These are phyloP conservation scores for Neohortaea acidophila DNA, from an alignment of 495 filamentous ascomycete genomes.

Conservation along the genomic window DNA sequence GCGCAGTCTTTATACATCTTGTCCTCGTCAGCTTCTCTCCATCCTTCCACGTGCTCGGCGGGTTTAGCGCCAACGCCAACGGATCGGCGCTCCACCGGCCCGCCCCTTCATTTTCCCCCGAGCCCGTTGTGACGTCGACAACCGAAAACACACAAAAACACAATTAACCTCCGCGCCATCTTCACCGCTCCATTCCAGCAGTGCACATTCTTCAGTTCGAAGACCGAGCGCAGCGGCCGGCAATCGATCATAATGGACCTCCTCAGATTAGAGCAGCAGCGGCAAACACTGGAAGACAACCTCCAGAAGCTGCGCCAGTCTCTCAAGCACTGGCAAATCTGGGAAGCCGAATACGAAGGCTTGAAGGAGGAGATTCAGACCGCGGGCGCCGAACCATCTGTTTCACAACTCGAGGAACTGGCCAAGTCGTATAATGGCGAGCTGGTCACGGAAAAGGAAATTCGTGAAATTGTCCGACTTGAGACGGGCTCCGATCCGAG, in stretches of 20 bases:
- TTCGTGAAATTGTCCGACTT: slow-evolving; percentile 48
- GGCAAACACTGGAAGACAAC: slow-evolving; percentile 58
- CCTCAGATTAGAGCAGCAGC: slow-evolving; percentile 51
- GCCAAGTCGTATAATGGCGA: slow-evolving; percentile 36
- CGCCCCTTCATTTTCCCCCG: too few relatives aligned
- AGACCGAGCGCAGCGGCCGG: too few relatives aligned
- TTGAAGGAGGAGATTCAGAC: slow-evolving; percentile 60
- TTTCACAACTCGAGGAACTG: slow-evolving; percentile 38
- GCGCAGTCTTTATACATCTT: too few relatives aligned
- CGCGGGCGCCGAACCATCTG: slow-evolving; percentile 35
- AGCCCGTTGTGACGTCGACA: too few relatives aligned
- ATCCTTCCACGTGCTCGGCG: too few relatives aligned
- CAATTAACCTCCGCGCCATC: too few relatives aligned
- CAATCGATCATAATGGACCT: slow-evolving; percentile 21
- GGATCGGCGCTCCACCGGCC: too few relatives aligned
- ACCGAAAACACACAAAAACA: too few relatives aligned
- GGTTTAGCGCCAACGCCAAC: too few relatives aligned
- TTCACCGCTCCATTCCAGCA: too few relatives aligned
- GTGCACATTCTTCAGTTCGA: too few relatives aligned
- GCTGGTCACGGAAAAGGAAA: slow-evolving; percentile 44
- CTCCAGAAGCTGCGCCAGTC: slow-evolving; percentile 59
- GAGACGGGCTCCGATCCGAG: slow-evolving; percentile 36
- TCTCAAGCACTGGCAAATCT: slow-evolving; percentile 72
- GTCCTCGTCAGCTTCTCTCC: too few relatives aligned
- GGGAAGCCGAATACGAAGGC: slow-evolving; percentile 80